These are phyloP conservation scores for Ministeria vibrans DNA, from an alignment of 78 protist genomes.

Conservation along the genomic window DNA sequence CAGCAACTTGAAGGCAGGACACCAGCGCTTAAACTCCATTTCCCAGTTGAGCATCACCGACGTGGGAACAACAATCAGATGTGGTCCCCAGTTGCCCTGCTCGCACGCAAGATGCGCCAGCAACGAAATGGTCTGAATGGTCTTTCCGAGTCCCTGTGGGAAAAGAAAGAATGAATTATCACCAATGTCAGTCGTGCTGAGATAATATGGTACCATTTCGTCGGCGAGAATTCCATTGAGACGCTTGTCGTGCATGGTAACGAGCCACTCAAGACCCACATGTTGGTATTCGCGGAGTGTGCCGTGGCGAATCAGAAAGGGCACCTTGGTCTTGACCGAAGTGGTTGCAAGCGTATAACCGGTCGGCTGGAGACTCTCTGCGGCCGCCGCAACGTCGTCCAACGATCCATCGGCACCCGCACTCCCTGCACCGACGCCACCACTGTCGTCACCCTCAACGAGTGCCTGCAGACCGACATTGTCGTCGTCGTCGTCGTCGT, in stretches of 20 bases:
- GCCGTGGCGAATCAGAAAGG: constrained; percentile 41
- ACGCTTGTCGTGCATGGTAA: constrained; percentile 59
- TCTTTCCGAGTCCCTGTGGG: constrained; percentile 83
- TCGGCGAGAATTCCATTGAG: constrained; percentile 94
- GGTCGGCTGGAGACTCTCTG: constrained; percentile 44
- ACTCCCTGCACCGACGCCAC: neutral
- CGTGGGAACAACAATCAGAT: constrained; percentile 87
- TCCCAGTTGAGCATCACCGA: constrained; percentile 80
- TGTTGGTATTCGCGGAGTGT: constrained; percentile 85
- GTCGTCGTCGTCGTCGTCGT: neutral
- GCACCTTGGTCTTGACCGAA: constrained; percentile 59
- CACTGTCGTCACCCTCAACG: neutral
- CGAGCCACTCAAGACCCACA: constrained; percentile 88
- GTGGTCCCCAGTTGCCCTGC: constrained; percentile 85
- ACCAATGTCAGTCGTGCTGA: neutral
- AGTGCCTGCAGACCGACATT: neutral
- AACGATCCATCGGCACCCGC: neutral
- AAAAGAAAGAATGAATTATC: neutral
- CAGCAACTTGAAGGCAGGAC: constrained; percentile 84
- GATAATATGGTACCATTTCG: constrained; percentile 58
- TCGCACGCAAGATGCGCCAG: constrained; percentile 85
- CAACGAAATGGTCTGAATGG: constrained; percentile 83
- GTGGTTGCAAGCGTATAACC: constrained; percentile 71
- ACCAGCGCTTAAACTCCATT: constrained; percentile 85
- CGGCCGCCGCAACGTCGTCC: constrained; percentile 12